Evolutionary conservation across 495 filamentous ascomycete species (phyloP), one percentile per base, ranked within the genome.

Genomic region (Cudoniella acicularis): DNA sequence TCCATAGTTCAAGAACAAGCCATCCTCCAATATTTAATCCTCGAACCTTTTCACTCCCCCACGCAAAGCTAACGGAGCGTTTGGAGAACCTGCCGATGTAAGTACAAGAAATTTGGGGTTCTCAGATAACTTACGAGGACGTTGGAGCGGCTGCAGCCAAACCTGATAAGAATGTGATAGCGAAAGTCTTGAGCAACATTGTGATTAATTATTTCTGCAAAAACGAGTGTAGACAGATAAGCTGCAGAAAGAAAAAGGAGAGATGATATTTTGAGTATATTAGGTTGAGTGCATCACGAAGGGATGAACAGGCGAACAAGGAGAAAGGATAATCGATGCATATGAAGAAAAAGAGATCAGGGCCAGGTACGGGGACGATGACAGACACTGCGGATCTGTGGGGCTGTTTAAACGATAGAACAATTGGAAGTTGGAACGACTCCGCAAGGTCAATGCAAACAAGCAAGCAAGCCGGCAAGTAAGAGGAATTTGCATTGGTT

Each of bases 11-110:
- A 30, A 91, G 74, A 2, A 83, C 82, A 8, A 92, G 75, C 89
- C 88, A 92, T 40, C 89, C 89, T 21, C 89, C 89, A 10, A 92
- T 59, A 59, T 92, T 92, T 23, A 92, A 79, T 9, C 89, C 89
- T 11, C 86, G 80, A 22, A 92, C 64, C 20, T 59, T 59, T 23
- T 59, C 46, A n/a, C 16, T 17, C 17, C 43, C 43, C 43, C 43
- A 47, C 8, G 43, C 20, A n/a, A 47, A 47, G 43, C 20, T 21
- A 4, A 21, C 43, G n/a, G 43, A 47, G 6, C 43, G 6, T 13
- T 36, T 36, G 4, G 30, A 6, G 30, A 36, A 13, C 13, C 30
- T 36, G 13, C 13, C n/a, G 13, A 36, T 36, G 30, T 36, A 4
- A 36, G 4, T 36, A n/a, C n/a, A n/a, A n/a, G n/a, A n/a, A n/a